Evolutionary conservation across 331 rosid genomes (phyloP), one percentile per base, ranked within the genome.

Genomic region (Prunus yedoensis): DNA sequence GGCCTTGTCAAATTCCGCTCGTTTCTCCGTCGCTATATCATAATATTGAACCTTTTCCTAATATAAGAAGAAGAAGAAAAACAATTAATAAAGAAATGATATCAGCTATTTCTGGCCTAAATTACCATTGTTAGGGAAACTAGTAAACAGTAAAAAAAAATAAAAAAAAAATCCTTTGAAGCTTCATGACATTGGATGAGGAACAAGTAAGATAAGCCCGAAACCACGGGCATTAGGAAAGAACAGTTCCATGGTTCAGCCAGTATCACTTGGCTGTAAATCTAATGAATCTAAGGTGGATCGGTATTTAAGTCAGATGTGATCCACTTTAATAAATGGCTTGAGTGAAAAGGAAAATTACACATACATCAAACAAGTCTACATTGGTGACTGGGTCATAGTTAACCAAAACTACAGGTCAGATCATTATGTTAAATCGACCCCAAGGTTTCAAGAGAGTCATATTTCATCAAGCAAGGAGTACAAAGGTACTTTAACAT

Each of bases 21-120:
- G 91, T 77, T 94, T 94, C 69, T 83, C 90, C 0, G 92, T 94
- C 32, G 99, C 99, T 49, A 92, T 84, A 76, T 94, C 99, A 64
- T 94, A 94, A 86, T 94, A 92, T 77, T 90, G 88, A 78, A 92
- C 97, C 79, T 94, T 94, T 71, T 90, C 99, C 99, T 94, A 86
- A 77, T 59, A 56, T 66, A 54, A 28, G 69, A 62, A 76, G 16
- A 32, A 15, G 62, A 47, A 0, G 6, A 50, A 35, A 5, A 65
- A 71, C 2, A 21, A 50, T 15, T 1, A 13, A 49, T 21, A 59
- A 27, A 12, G 16, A 1, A 60, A 69, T 15, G 61, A 45, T 68
- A 17, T 17, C 0, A 30, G 49, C 57, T 56, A 50, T 30, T 28
- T 25, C 12, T 9, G 57, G 47, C 47, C 62, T 51, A 38, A 53